Base-by-base conservation (phyloP, 106 monocot genomes). In the Apostasia shenzhenica region DNA sequence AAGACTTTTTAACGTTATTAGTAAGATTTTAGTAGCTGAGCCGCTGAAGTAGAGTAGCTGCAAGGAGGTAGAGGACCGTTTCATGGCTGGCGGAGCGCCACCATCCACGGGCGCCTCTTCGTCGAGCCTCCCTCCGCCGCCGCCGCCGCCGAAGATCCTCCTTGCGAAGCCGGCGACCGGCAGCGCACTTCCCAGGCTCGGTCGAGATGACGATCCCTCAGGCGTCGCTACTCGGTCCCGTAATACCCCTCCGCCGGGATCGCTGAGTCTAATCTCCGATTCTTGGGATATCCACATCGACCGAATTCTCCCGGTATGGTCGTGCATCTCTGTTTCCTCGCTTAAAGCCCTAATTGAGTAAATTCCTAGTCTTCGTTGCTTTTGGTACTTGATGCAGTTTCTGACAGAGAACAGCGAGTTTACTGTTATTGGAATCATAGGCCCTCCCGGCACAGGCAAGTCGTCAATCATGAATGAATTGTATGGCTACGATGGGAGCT, bases 381-480 rank as follows among this genome's bases (percentile, higher is more conserved):
- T 9, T 48, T 44, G 47, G 59, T 55, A 5, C 14, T 56, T 56
- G 14, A 65, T 77, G 67, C 79, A 99, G 92, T 99, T 87, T 76
- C 57, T 99, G 51, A 92, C 92, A 1, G 92, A 99, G 70, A 99
- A 99, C 73, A 87, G 57, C 39, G 97, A 99, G 81, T 99, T 99
- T 67, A 85, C 75, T 54, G 92, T 92, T 37, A 61, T 99, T 42
- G 97, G 97, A 10, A 75, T 99, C 58, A 81, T 99, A 51, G 97
- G 97, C 9, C 87, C 97, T n/a, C 57, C 89, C 46, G 89, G 87
- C 54, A 89, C 85, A 14, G 97, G 97, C 47, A 99, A 99, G 61
- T 99, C 97, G n/a, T 90, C 85, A 0, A 86, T 99, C 52, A 66
- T 99, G 75, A 99, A 99, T 76, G 92, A 92, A 69, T 80, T 99